Base-by-base conservation (phyloP, 495 filamentous ascomycete genomes). In the Halenospora varia region DNA sequence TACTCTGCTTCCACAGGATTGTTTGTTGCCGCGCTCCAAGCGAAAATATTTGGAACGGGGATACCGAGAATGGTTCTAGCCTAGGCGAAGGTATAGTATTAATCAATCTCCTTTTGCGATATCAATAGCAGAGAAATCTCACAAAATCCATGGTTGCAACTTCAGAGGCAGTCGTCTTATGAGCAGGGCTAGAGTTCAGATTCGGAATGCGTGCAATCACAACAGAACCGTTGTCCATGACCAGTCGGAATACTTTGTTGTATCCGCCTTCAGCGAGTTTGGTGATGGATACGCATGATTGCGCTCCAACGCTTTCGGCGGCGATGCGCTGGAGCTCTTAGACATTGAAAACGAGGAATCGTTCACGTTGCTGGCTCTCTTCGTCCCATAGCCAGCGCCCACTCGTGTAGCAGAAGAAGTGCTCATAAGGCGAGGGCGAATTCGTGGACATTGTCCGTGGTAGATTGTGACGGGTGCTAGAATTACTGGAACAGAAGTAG, bases 61-160 rank as follows among this genome's bases (percentile, higher is more conserved):
- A 49, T 49, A 49, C 25, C 19, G 3, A 49, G 47, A 25, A 49
- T 47, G 19, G 44, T 19, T 47, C 44, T 47, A 47, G 44, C 44
- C 47, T 49, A 24, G 8, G 25, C 42, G 18, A 8, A 45, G 42
- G 3, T n/a, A 9, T 19, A 25, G 19, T 25, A 24, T 24, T 49
- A 10, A 9, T 46, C 15, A 25, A 53, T 20, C 50, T 53, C 2
- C 10, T 26, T 53, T 58, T 60, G 51, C 40, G 51, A 55, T 49
- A 59, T 44, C 40, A 48, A 41, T 11, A 25, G 3, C 44, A 11
- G 48, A 50, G 51, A 57, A 17, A 17, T 45, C 71, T 62, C 62
- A 73, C 71, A 67, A 73, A 75, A 49, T 75, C 66, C 70, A 73
- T 73, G 2, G 70, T 74, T 24, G 73, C 72, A 4, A 75, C 73